Evolutionary conservation across 2,329 filamentous ascomycete genomes (phyloP).

Genomic region (Pseudogymnoascus sp.): DNA sequence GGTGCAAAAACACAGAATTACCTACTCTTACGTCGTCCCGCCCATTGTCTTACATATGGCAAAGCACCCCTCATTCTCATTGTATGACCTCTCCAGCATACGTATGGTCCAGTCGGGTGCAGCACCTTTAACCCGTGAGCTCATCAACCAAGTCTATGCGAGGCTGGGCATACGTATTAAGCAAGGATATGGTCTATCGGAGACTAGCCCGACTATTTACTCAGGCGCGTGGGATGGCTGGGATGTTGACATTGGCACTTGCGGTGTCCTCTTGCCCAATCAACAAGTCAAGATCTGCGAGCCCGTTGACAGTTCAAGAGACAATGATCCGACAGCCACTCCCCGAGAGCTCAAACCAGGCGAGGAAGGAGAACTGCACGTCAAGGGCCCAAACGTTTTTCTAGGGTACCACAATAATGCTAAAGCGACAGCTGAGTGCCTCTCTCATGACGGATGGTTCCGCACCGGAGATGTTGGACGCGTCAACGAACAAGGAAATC

Average conservation of each 20-base stretch:
- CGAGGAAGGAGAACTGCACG: constrained; percentile 15
- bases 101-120: constrained; percentile 78
- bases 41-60: constrained; percentile 70
- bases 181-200: constrained; percentile 80
- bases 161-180: constrained; percentile 70
- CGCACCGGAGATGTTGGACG: constrained; percentile 36
- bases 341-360: background rate
- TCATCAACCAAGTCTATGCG: constrained; percentile 64
- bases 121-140: constrained; percentile 68
- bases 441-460: constrained; percentile 28
- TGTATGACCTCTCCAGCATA: constrained; percentile 70
- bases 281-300: background rate
- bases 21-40: constrained; percentile 70
- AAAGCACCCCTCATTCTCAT: constrained; percentile 65
- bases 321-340: background rate
- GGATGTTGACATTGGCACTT: background rate
- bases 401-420: constrained; percentile 31
- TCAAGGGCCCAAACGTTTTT: constrained; percentile 27
- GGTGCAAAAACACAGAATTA: constrained; percentile 65
- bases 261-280: background rate
- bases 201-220: constrained; percentile 72
- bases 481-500: constrained; percentile 30
- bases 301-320: background rate
- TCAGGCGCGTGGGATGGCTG: constrained; percentile 51
- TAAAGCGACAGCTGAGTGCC: constrained; percentile 23